Base-by-base conservation (phyloP, 1,284 basidiomycete genomes). In the Ganoderma lingzhi region DNA sequence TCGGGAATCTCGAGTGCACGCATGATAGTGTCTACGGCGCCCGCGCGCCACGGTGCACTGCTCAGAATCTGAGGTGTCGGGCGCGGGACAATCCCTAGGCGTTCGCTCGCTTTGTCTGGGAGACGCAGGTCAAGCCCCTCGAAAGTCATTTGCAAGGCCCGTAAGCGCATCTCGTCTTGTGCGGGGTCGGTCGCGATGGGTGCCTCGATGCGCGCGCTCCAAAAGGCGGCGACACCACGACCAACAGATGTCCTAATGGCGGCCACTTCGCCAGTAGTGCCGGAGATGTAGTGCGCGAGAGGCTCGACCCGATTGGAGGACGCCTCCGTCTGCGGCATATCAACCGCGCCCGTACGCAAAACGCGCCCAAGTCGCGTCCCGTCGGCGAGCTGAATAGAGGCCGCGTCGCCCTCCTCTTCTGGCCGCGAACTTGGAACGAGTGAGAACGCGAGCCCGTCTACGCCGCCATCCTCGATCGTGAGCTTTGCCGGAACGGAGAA, bases 161-260 rank as follows among this genome's bases (percentile, higher is more conserved):
- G 75, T 53, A 77, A 76, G 12, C 86, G 80, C 6, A 37, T 59
- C 28, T 73, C 69, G 23, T 77, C 76, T 65, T 87, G 45, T 4
- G 48, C 85, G 63, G 83, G 80, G 23, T 78, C 71, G 30, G 78
- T 81, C 79, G 65, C 81, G 76, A 45, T 88, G 76, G 2, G 90
- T 84, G 73, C 88, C 76, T 94, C 94, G 28, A 91, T 83, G 74
- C 89, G 90, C 0, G 88, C 83, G 2, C 86, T 86, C 84, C 89
- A 92, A 6, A 94, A 80, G 1, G 89, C 78, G 0, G 89, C 86
- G 35, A 81, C 84, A 2, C 93, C 94, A 28, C 79, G 76, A 0
- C 88, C 89, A n/a, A 90, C 81, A 0, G 73, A 76, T 55, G 84
- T 86, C 4, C 82, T 77, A 5, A 91, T 82, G 0, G 83, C 89